phyloP scores from a whole-genome alignment of 208 protist species.

The Tetramitus jugosus region DNA sequence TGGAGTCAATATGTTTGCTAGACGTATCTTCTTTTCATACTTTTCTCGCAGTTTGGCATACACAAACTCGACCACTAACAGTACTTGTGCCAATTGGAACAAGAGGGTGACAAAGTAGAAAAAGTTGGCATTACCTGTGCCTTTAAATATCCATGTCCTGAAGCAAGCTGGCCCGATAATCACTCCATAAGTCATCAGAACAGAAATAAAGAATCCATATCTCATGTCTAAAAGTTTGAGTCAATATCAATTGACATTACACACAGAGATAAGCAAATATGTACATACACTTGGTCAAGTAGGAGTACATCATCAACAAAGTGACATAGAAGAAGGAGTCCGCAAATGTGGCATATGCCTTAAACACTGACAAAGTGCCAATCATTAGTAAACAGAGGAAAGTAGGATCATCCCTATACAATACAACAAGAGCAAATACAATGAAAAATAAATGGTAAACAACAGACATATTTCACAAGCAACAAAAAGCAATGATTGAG shows the following conservation, averaged over 20 bases:
- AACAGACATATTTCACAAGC: not conserved
- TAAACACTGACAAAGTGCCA: conserved; percentile 44
- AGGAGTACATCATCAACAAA: conserved; percentile 24
- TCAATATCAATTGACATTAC: not conserved
- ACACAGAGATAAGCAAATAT: conserved; percentile 19
- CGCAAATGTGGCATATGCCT: conserved; percentile 39
- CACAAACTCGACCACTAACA: conserved; percentile 32
- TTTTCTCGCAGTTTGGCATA: conserved; percentile 25
- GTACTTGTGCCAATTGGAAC: conserved; percentile 38
- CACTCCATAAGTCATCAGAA: conserved; percentile 30
- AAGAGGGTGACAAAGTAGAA: conserved; percentile 51
- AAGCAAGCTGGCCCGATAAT: conserved; percentile 38
- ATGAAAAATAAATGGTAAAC: too few species aligned
- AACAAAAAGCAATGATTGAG: not conserved
- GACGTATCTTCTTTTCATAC: conserved; percentile 9
- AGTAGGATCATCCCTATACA: conserved; percentile 35
- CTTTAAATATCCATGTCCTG: conserved; percentile 40
- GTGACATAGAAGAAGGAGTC: conserved; percentile 34
- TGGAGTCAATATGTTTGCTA: too few species aligned
- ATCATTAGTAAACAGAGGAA: conserved; percentile 31
- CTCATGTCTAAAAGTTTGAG: conserved; percentile 13
- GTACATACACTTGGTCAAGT: not conserved
- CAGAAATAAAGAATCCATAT: conserved; percentile 31
- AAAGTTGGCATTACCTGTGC: conserved; percentile 55
- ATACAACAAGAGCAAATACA: not conserved